Evolutionary conservation across 179 eudicot species (phyloP).

Genomic region (Spergularia azorica): DNA sequence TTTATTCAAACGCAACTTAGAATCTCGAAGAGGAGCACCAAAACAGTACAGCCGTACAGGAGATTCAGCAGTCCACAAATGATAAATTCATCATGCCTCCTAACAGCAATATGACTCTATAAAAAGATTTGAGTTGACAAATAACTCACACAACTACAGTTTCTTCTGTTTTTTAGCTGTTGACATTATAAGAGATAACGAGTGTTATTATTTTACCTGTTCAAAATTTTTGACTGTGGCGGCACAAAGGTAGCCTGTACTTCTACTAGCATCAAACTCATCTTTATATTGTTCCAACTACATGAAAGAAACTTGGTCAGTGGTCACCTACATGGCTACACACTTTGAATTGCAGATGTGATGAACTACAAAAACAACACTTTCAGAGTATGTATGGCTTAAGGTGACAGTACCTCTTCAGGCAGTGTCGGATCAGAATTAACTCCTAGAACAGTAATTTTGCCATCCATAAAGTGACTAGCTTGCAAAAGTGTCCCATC

Average conservation of each 20-base stretch:
- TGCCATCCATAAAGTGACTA: slow-evolving; percentile 79
- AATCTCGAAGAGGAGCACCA: slow-evolving; percentile 2
- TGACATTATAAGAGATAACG: neutral
- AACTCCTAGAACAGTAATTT: slow-evolving; percentile 78
- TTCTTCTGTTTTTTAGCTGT: no score
- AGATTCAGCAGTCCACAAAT: neutral
- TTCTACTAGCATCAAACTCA: slow-evolving; percentile 91
- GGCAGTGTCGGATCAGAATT: slow-evolving; percentile 89
- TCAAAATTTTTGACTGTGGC: slow-evolving; percentile 82
- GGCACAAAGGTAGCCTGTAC: slow-evolving; percentile 91
- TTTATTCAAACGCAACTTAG: neutral
- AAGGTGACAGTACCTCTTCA: slow-evolving; percentile 56
- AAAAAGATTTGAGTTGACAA: neutral
- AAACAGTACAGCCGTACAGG: neutral
- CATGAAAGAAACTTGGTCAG: slow-evolving; percentile 13
- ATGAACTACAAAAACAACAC: neutral
- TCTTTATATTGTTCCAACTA: slow-evolving; percentile 64
- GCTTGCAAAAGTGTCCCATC: slow-evolving; percentile 96
- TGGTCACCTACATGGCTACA: neutral
- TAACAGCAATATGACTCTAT: neutral
- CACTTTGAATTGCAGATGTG: neutral
- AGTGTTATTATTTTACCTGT: slow-evolving; percentile 47
- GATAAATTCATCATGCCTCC: neutral
- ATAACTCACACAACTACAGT: neutral
- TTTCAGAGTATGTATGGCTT: neutral